phyloP scores from a whole-genome alignment of 78 protist species.

The Paulinella micropora region DNA sequence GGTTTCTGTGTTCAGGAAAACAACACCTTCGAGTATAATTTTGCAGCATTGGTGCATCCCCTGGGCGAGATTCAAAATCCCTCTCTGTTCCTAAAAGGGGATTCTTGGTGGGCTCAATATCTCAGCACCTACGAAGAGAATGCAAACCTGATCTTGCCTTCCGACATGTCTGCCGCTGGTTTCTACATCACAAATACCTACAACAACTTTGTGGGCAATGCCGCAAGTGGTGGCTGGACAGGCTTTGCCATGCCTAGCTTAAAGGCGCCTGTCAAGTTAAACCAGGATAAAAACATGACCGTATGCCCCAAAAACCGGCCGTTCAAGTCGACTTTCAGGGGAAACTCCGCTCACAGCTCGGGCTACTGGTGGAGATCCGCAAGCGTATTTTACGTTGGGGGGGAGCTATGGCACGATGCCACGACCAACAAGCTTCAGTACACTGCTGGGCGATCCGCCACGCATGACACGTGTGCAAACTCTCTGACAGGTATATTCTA shows the following conservation, averaged over 20 bases:
- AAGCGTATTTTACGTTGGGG: too few relatives aligned
- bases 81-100: too few relatives aligned
- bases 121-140: not conserved
- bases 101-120: too few relatives aligned
- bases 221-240: slow-evolving; percentile 61
- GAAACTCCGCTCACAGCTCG: slow-evolving; percentile 44
- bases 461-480: not conserved
- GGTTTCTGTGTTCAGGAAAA: slow-evolving; percentile 26
- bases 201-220: slow-evolving; percentile 47
- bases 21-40: slow-evolving; percentile 26
- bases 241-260: slow-evolving; percentile 53
- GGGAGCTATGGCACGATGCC: too few relatives aligned
- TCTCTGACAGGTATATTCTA: too few relatives aligned
- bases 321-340: slow-evolving; percentile 37
- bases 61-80: too few relatives aligned
- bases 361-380: too few relatives aligned
- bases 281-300: not conserved
- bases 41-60: slow-evolving; percentile 11
- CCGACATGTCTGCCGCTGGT: slow-evolving; percentile 45
- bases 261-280: slow-evolving; percentile 23
- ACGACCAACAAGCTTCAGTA: too few relatives aligned
- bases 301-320: slow-evolving; percentile 25
- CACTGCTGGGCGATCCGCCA: not conserved
- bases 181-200: slow-evolving; percentile 55
- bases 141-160: slow-evolving; percentile 33